Evolutionary conservation across 2,329 filamentous ascomycete genomes (phyloP).

Genomic region (Aspergillus pseudotamarii): DNA sequence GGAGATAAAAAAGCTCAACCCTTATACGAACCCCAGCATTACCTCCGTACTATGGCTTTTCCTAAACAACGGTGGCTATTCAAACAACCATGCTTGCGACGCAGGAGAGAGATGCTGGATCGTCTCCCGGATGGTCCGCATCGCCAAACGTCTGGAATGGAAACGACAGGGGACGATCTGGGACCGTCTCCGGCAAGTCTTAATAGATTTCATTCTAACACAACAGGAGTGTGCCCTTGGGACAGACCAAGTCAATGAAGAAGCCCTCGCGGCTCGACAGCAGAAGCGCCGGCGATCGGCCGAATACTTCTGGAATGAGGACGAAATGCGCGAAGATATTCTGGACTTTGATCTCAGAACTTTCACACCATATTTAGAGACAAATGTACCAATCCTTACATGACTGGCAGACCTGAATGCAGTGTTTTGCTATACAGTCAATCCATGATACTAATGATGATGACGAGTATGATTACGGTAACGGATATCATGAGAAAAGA

Average conservation of each 20-base stretch:
- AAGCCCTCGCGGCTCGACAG: slow-evolving; percentile 27
- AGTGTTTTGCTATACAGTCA: background rate
- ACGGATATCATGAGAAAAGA: background rate
- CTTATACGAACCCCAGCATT: slow-evolving; percentile 30
- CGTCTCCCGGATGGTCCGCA: slow-evolving; percentile 35
- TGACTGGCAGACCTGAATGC: slow-evolving; percentile 6
- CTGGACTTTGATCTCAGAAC: slow-evolving; percentile 14
- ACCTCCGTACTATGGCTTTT: slow-evolving; percentile 36
- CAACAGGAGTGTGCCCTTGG: slow-evolving; percentile 35
- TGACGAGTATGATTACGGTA: background rate
- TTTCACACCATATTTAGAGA: slow-evolving; percentile 10
- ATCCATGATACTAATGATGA: background rate
- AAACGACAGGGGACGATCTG: slow-evolving; percentile 30
- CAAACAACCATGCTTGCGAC: slow-evolving; percentile 22
- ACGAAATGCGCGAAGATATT: slow-evolving; percentile 31
- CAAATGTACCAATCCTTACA: slow-evolving; percentile 18
- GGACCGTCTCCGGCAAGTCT: slow-evolving; percentile 29
- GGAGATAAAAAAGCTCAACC: slow-evolving; percentile 29
- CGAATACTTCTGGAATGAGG: slow-evolving; percentile 31
- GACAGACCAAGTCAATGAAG: slow-evolving; percentile 22
- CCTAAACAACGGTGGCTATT: slow-evolving; percentile 32
- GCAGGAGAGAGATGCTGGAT: slow-evolving; percentile 34
- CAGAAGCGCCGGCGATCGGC: slow-evolving; percentile 14
- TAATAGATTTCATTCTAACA: slow-evolving; percentile 30
- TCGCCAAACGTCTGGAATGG: slow-evolving; percentile 36